A percentile compares a stretch with the other conserved stretches of the same genome.
Conservation (phyloP, 1,139 yeast species). For the Saccharomyces pastorianus region DNA sequence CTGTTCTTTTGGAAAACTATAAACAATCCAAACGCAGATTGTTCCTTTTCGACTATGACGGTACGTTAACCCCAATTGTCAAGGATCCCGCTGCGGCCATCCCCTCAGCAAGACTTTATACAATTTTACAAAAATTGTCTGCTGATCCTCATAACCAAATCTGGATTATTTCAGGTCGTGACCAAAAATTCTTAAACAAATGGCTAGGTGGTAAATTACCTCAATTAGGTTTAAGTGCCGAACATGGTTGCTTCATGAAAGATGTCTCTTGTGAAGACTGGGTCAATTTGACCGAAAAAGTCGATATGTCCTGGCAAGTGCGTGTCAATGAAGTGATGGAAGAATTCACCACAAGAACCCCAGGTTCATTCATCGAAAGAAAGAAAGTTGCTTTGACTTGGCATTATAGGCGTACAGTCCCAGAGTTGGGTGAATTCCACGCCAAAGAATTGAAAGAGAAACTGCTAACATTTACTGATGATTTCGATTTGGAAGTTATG, state of each 20-base stretch:
- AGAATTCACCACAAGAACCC: slow-evolving; percentile 76
- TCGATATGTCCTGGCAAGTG: slow-evolving; percentile 92
- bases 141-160: slow-evolving; percentile 77
- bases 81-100: slow-evolving; percentile 97
- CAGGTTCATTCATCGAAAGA: slow-evolving; percentile 78
- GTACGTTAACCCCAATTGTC: slow-evolving; percentile 92
- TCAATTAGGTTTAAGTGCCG: slow-evolving; percentile 79
- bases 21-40: slow-evolving; percentile 56
- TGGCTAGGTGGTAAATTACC: slow-evolving; percentile 69
- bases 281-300: slow-evolving; percentile 73
- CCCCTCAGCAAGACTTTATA: slow-evolving; percentile 68
- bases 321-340: slow-evolving; percentile 68
- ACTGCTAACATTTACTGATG: slow-evolving; percentile 52
- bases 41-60: slow-evolving; percentile 92
- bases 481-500: slow-evolving; percentile 92
- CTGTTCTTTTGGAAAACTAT: slow-evolving; percentile 54
- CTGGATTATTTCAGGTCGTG: slow-evolving; percentile 96
- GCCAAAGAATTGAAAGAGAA: slow-evolving; percentile 67
- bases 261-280: slow-evolving; percentile 55
- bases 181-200: slow-evolving; percentile 77
- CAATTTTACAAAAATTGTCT: slow-evolving; percentile 51
- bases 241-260: slow-evolving; percentile 93
- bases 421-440: slow-evolving; percentile 82
- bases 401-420: slow-evolving; percentile 95
- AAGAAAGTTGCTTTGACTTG: slow-evolving; percentile 96